Evolutionary conservation across 1,284 basidiomycete genomes (phyloP).

Genomic region (Crepidotus sp.): DNA sequence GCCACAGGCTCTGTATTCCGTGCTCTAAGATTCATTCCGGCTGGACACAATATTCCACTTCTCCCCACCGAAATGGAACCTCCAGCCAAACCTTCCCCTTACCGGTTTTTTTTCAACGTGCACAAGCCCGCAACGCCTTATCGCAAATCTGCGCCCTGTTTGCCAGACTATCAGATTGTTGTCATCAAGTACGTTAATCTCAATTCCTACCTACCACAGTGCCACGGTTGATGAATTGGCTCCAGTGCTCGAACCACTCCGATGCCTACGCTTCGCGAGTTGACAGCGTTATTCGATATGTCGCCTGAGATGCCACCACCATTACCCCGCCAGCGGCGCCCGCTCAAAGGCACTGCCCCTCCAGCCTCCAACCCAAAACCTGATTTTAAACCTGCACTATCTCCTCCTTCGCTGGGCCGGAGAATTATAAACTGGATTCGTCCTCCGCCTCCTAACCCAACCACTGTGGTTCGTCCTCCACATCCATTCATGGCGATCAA

Average conservation of each 20-base stretch:
- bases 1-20: conserved; percentile 62
- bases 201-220: neutral
- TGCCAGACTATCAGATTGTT: conserved; percentile 83
- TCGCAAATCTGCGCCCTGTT: conserved; percentile 69
- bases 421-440: conserved; percentile 28
- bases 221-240: neutral
- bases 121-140: conserved; percentile 86
- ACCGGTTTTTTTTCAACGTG: conserved; percentile 82
- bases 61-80: conserved; percentile 20
- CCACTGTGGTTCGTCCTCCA: conserved; percentile 26
- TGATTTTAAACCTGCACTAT: conserved; percentile 7
- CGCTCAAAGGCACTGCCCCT: conserved; percentile 16
- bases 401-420: conserved; percentile 18
- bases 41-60: conserved; percentile 43
- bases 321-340: conserved; percentile 38
- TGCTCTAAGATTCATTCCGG: conserved; percentile 67
- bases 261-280: conserved; percentile 64
- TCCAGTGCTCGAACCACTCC: conserved; percentile 61
- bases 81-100: conserved; percentile 43
- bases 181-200: conserved; percentile 64
- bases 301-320: conserved; percentile 52
- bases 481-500: conserved; percentile 76
- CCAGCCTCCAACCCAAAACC: conserved; percentile 1
- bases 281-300: conserved; percentile 52
- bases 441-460: conserved; percentile 22